phyloP scores from a whole-genome alignment of 257 asterid species.

The Penstemon barbatus region DNA sequence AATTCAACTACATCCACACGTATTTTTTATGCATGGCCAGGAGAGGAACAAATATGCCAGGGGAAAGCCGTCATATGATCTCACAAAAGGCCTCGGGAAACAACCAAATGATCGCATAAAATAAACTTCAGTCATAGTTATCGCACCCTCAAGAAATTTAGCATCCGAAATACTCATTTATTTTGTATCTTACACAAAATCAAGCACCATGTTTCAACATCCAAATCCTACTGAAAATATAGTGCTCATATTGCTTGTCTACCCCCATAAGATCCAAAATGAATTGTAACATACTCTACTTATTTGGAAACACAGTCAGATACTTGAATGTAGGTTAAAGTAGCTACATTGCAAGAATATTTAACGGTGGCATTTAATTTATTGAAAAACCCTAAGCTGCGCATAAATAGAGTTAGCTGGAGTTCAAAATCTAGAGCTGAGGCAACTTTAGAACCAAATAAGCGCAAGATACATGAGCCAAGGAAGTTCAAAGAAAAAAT shows the following conservation, averaged over 20 bases:
- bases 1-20: no score
- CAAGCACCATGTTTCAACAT: neutral
- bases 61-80: conserved; percentile 6
- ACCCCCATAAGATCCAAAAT: conserved; percentile 8
- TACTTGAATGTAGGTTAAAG: conserved; percentile 18
- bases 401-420: neutral
- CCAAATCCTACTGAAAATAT: neutral
- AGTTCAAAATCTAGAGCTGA: conserved; percentile 2
- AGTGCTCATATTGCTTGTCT: neutral
- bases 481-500: neutral
- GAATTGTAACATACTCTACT: neutral
- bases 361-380: neutral
- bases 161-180: neutral
- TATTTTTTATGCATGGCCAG: conserved; percentile 3
- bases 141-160: neutral
- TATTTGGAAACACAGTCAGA: conserved; percentile 26
- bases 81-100: neutral
- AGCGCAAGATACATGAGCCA: neutral
- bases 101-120: neutral
- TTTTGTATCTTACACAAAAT: neutral
- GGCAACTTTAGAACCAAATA: neutral
- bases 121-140: neutral
- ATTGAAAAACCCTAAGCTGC: conserved; percentile 14
- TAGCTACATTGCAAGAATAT: conserved; percentile 14
- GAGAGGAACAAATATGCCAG: conserved; percentile 6